Conservation (phyloP, 129 eudicot species). For the Flaveria ramosissima region DNA sequence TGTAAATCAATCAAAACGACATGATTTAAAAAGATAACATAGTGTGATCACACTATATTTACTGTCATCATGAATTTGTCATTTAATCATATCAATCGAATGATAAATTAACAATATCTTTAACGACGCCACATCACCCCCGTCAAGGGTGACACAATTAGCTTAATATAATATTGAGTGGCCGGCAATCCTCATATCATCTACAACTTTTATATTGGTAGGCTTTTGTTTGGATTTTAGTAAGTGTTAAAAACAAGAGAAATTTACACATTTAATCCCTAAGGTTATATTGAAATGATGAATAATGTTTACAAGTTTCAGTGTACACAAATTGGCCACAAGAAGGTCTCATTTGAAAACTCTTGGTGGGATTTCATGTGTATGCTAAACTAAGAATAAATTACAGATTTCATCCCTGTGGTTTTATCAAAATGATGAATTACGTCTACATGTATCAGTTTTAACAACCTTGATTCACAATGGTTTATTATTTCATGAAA, state of each 20-base stretch:
- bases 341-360: not conserved
- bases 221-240: not conserved
- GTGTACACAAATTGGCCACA: not conserved
- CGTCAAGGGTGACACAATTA: not conserved
- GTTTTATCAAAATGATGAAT: not conserved
- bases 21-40: too few relatives aligned
- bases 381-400: not conserved
- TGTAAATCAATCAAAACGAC: too few relatives aligned
- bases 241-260: not conserved
- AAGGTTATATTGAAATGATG: not conserved
- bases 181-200: constrained; percentile 6
- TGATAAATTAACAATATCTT: not conserved
- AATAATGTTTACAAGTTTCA: not conserved
- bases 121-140: not conserved
- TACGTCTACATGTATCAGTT: not conserved
- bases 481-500: too few relatives aligned
- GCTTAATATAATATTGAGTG: not conserved
- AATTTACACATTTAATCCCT: not conserved
- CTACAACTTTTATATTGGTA: constrained; percentile 6
- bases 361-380: not conserved
- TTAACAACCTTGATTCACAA: too few relatives aligned
- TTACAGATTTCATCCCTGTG: not conserved
- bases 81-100: not conserved
- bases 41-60: too few relatives aligned
- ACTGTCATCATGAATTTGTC: not conserved